Conservation (phyloP, 768 basidiomycete species). For the Mycena belliarum region DNA sequence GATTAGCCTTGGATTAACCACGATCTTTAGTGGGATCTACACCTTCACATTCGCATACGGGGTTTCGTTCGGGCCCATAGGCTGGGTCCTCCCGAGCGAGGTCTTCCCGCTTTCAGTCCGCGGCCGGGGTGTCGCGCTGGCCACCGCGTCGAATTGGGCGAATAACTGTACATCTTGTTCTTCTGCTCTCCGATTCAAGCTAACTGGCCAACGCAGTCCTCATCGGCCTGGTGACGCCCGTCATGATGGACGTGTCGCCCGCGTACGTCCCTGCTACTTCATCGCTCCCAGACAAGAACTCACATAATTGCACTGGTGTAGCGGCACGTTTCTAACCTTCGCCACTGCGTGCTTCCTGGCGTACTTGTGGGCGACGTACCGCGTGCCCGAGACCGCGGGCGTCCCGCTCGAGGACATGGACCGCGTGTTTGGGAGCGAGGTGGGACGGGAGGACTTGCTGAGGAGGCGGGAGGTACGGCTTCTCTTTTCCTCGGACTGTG, state of each 20-base stretch:
- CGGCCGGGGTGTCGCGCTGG: conserved; percentile 79
- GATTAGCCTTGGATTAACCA: neutral
- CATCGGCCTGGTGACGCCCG: conserved; percentile 73
- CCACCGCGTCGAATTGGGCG: conserved; percentile 84
- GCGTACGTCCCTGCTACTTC: conserved; percentile 46
- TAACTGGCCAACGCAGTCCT: conserved; percentile 47
- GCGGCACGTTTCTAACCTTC: conserved; percentile 71
- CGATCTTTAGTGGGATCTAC: conserved; percentile 56
- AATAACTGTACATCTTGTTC: conserved; percentile 64
- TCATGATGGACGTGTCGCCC: conserved; percentile 61
- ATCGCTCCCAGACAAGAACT: neutral
- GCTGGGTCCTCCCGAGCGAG: conserved; percentile 84
- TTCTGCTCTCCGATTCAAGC: neutral
- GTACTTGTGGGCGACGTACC: conserved; percentile 69
- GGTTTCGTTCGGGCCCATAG: conserved; percentile 74
- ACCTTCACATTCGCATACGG: conserved; percentile 79
- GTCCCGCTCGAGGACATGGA: conserved; percentile 79
- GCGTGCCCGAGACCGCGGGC: conserved; percentile 78
- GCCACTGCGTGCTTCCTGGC: conserved; percentile 62
- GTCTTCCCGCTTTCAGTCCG: conserved; percentile 80
- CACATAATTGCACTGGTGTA: conserved; percentile 24
- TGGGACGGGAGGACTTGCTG: conserved; percentile 52
- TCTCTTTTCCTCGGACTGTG: neutral
- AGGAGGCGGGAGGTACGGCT: conserved; percentile 54
- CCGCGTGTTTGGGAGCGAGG: conserved; percentile 60